phyloP scores from a whole-genome alignment of 768 basidiomycete species.

The Collybia sp. region DNA sequence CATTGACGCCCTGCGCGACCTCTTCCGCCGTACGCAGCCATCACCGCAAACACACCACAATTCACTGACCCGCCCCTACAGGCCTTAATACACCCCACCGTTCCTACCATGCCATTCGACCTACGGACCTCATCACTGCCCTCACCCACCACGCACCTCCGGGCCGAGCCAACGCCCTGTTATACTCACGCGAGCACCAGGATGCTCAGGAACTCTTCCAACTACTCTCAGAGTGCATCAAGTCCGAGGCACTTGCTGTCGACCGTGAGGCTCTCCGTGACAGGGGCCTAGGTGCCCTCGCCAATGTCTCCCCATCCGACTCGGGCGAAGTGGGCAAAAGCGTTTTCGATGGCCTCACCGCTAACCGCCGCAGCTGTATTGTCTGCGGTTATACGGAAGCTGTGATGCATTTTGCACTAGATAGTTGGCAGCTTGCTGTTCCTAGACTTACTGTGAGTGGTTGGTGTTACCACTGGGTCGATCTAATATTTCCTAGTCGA shows the following conservation, averaged over 20 bases:
- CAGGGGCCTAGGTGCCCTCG: conserved; percentile 62
- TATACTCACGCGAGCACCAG: conserved; percentile 91
- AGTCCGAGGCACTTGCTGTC: conserved; percentile 75
- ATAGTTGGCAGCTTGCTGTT: conserved; percentile 78
- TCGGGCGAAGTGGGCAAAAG: conserved; percentile 47
- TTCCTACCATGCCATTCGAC: conserved; percentile 61
- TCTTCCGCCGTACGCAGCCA: conserved; percentile 55
- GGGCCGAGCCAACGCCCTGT: conserved; percentile 56
- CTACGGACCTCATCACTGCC: conserved; percentile 65
- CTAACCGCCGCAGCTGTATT: conserved; percentile 83
- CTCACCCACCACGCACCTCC: conserved; percentile 47
- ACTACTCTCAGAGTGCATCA: conserved; percentile 84
- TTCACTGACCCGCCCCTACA: conserved; percentile 18
- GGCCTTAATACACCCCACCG: conserved; percentile 62
- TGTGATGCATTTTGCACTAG: conserved; percentile 87
- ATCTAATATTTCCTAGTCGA: conserved; percentile 32
- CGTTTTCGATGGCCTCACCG: conserved; percentile 88
- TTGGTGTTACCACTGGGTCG: conserved; percentile 2
- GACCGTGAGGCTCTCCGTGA: conserved; percentile 68
- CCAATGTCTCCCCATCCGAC: conserved; percentile 10
- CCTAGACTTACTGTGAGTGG: conserved; percentile 57
- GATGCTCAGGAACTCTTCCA: conserved; percentile 99
- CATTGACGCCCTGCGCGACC: conserved; percentile 71
- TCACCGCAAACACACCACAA: conserved; percentile 1
- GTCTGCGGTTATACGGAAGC: conserved; percentile 92